Evolutionary conservation across 495 filamentous ascomycete species (phyloP).

Genomic region (Jackrogersella minutella): DNA sequence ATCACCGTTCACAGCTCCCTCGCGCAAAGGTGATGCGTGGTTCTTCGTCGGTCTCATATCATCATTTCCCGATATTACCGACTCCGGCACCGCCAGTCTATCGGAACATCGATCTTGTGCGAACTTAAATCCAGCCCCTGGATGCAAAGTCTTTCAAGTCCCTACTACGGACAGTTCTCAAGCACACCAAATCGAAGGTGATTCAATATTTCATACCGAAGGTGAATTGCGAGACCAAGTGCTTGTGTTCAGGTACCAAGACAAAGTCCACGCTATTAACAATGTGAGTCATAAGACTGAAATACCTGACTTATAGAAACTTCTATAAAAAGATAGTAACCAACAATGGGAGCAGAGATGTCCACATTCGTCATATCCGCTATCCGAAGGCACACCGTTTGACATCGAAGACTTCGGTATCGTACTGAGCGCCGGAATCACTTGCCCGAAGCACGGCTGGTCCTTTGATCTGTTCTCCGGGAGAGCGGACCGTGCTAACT

Average conservation of each 20-base stretch:
- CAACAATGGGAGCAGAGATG: constrained; percentile 58
- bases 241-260: constrained; percentile 64
- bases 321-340: constrained; percentile 22
- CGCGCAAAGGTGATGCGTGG: constrained; percentile 49
- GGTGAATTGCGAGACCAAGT: constrained; percentile 63
- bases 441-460: constrained; percentile 69
- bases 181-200: constrained; percentile 51
- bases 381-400: constrained; percentile 63
- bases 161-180: constrained; percentile 53
- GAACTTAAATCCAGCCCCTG: constrained; percentile 43
- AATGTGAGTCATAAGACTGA: constrained; percentile 57
- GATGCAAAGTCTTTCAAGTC: constrained; percentile 65
- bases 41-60: constrained; percentile 59
- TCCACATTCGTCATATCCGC: constrained; percentile 65
- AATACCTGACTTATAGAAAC: background rate
- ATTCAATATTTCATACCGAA: constrained; percentile 32
- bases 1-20: constrained; percentile 41
- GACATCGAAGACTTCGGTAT: constrained; percentile 71
- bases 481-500: constrained; percentile 62
- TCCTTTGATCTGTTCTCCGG: constrained; percentile 68
- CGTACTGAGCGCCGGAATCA: constrained; percentile 59
- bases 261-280: constrained; percentile 66
- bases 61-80: constrained; percentile 58
- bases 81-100: constrained; percentile 48
- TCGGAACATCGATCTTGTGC: constrained; percentile 40